Conservation (phyloP, 495 filamentous ascomycete genomes). For the Pyronema omphalodes region DNA sequence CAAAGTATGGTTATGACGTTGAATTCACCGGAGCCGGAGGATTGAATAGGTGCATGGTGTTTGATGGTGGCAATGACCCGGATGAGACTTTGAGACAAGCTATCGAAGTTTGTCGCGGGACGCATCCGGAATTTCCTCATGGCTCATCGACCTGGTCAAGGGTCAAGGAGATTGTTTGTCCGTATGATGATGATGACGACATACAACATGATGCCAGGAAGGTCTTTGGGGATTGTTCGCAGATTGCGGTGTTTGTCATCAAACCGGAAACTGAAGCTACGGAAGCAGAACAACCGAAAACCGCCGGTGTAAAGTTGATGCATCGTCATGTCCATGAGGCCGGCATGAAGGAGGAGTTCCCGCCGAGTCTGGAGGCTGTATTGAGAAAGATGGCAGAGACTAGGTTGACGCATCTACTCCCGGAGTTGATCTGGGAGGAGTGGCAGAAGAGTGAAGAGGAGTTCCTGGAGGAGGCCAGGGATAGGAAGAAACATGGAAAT, state of each 20-base stretch:
- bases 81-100: not conserved
- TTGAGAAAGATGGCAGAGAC: not conserved
- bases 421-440: conserved; percentile 10
- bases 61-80: conserved; percentile 7
- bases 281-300: not conserved
- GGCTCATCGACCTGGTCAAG: not conserved
- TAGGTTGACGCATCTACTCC: conserved; percentile 8
- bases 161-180: not conserved
- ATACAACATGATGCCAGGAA: not conserved
- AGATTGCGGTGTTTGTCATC: conserved; percentile 20
- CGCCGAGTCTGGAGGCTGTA: conserved; percentile 3
- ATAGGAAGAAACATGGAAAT: not conserved
- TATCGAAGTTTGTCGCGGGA: not conserved
- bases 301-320: not conserved
- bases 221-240: conserved; percentile 20
- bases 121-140: not conserved
- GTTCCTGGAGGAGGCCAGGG: conserved; percentile 4
- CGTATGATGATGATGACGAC: not conserved
- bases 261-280: not conserved
- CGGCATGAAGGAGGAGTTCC: conserved; percentile 7
- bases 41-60: conserved; percentile 12
- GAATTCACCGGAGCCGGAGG: conserved; percentile 18
- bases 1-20: conserved; percentile 19
- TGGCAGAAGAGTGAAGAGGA: conserved; percentile 12
- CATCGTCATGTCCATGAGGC: conserved; percentile 11